phyloP scores from a whole-genome alignment of 345 rosid genomes.

The Alliaria petiolata region DNA sequence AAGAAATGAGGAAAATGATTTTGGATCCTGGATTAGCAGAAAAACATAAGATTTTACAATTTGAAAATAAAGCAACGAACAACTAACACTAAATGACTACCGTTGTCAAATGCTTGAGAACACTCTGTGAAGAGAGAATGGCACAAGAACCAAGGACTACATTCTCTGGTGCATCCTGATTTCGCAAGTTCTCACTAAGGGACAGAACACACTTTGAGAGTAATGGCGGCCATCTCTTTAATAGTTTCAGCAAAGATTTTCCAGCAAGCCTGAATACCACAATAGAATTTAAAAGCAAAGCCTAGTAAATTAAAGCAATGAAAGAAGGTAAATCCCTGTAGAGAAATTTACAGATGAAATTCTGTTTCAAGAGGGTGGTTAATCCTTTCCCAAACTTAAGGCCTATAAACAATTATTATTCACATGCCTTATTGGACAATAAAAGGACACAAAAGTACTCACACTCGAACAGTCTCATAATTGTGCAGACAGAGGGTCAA shows the following conservation, averaged over 20 bases:
- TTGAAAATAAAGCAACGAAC: constrained; percentile 14
- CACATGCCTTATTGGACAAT: constrained; percentile 10
- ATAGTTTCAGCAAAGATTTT: constrained; percentile 78
- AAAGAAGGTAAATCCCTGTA: constrained; percentile 9
- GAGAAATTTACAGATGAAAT: constrained; percentile 1
- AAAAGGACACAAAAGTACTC: constrained; percentile 38
- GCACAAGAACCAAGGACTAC: constrained; percentile 93
- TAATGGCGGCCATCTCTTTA: constrained; percentile 94
- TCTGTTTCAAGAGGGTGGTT: neutral
- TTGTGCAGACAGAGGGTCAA: constrained; percentile 79
- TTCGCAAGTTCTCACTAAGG: constrained; percentile 63
- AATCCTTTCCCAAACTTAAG: constrained; percentile 4
- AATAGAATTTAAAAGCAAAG: constrained; percentile 4
- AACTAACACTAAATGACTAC: constrained; percentile 41
- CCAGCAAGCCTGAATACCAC: constrained; percentile 81
- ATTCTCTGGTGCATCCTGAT: constrained; percentile 61
- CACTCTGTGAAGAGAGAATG: constrained; percentile 83
- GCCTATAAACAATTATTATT: neutral
- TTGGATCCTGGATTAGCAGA: constrained; percentile 67
- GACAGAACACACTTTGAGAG: constrained; percentile 80
- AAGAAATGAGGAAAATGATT: constrained; percentile 73
- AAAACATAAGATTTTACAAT: constrained; percentile 26
- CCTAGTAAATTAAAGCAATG: constrained; percentile 1
- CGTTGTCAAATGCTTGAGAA: constrained; percentile 89
- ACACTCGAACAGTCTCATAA: constrained; percentile 94